Evolutionary conservation across 768 basidiomycete species (phyloP), one percentile per base, ranked within the genome.

Genomic region (Hemileccinum impolitum): DNA sequence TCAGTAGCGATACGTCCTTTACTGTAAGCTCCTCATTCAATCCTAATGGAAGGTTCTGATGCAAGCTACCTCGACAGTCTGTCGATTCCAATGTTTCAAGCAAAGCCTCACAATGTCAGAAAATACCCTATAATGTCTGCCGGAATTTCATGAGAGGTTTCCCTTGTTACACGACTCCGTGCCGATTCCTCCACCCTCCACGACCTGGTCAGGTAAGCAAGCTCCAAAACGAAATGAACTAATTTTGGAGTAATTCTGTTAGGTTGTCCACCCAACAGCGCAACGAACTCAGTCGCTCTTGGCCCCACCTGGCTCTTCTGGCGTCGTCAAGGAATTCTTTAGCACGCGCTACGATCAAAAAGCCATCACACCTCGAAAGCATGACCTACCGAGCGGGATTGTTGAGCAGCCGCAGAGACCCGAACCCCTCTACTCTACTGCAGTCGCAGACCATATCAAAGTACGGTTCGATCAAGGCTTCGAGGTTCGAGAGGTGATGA

Each of bases 391-490:
- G 3, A 48, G 6, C n/a, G n/a, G 21, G 11, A 37, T 40, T 19
- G 28, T 34, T 10, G 55, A 54, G 12, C 37, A 23, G 15, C 45
- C 42, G 1, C 50, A 23, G 28, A 58, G 35, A 45, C 55, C 55
- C 4, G 62, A 64, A n/a, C 49, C 47, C 0, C 28, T 60, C 0
- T 67, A 69, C 2, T 45, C 55, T 0, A 45, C 75, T 12, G 71
- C 64, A 0, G 60, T 86, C 7, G 72, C 81, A 36, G 77, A 81
- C 32, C 76, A 84, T 46, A 81, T 77, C 18, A 74, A 70, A 43
- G 76, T 84, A 17, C 76, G 71, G 18, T 70, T 89, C 39, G 76
- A 76, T 28, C 63, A 78, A 0, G 89, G 90, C 0, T 86, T 87
- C 39, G 71, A 73, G 2, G 73, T 90, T 3, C 62, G 70, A 21